Percentiles rank a stretch among this genome's conserved stretches.
Conservation (phyloP, 2,329 filamentous ascomycete species). For the Lecanicillium sp. region DNA sequence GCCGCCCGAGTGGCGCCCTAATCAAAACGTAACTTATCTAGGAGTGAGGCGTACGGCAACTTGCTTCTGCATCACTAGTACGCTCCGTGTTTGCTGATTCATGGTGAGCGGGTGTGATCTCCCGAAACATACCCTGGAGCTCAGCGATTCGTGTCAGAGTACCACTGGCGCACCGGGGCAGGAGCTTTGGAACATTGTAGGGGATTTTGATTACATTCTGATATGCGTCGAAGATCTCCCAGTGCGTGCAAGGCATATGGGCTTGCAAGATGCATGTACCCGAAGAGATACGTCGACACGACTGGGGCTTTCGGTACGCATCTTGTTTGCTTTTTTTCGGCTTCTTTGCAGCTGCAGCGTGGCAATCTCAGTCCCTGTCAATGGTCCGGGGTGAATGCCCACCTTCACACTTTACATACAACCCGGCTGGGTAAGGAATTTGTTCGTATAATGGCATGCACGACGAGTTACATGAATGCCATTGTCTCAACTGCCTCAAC, state of each 20-base stretch:
- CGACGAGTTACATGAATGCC: slow-evolving; percentile 7
- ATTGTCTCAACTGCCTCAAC: slow-evolving; percentile 4
- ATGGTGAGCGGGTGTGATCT: not conserved
- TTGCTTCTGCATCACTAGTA: not conserved
- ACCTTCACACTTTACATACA: not conserved
- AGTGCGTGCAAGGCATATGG: too few species aligned
- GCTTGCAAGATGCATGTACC: too few species aligned
- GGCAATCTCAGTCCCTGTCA: not conserved
- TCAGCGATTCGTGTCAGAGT: not conserved
- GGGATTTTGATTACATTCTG: too few species aligned
- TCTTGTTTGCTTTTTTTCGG: slow-evolving; percentile 1
- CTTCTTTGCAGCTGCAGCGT: not conserved
- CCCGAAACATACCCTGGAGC: not conserved
- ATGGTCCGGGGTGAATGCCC: not conserved
- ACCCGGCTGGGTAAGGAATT: not conserved
- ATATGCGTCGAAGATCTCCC: too few species aligned
- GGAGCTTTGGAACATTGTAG: too few species aligned
- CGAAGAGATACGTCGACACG: not conserved
- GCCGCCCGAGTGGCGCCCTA: not conserved
- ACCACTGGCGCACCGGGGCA: too few species aligned
- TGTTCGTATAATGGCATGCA: not conserved
- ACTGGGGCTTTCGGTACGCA: not conserved
- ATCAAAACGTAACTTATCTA: not conserved
- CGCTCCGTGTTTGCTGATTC: not conserved
- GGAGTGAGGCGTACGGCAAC: not conserved